Base-by-base conservation (phyloP, 345 rosid genomes). In the Barbarea vulgaris region DNA sequence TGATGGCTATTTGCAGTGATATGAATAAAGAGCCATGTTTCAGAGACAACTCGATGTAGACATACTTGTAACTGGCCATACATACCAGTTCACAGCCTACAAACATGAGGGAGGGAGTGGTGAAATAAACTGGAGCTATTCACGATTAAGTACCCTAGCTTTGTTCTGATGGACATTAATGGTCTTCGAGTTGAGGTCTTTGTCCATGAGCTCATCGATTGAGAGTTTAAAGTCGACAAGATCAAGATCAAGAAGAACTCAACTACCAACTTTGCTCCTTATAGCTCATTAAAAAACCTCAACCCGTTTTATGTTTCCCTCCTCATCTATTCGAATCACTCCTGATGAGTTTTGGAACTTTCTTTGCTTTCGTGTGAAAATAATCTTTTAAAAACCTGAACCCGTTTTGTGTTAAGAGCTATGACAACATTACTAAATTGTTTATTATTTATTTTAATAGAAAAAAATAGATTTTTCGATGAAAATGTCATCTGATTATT, bases 31-130 rank as follows among this genome's bases (percentile, higher is more conserved):
- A 52, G 64, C 25, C 33, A 89, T 93, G 98, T 87, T 93, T n/a
- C 97, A 93, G 79, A 86, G 98, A 71, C 96, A 89, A 75, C 84
- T 93, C 71, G 97, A 89, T 28, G 96, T 93, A 3, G 97, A 93
- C 83, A 93, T 91, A 47, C 93, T 89, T 15, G 89, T 93, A 48
- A 93, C 97, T 0, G 97, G 98, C 61, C 96, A 89, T 75, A 93
- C 97, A n/a, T 93, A 93, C 78, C 98, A 93, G 82, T 93, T 93
- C 79, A 93, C 85, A 21, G 98, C 97, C 37, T 91, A 93, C 86
- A 93, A 93, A 62, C 98, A 93, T 1, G 97, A 93, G 80, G 96
- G 97, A 46, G 98, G 25, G 97, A 2, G 97, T 93, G 1, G 93
- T 91, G 46, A 25, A 25, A 88, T 91, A 69, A 93, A 93, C 62